Evolutionary conservation across 2,329 filamentous ascomycete species (phyloP), one percentile per base, ranked within the genome.

Genomic region (Colletotrichum truncatum): DNA sequence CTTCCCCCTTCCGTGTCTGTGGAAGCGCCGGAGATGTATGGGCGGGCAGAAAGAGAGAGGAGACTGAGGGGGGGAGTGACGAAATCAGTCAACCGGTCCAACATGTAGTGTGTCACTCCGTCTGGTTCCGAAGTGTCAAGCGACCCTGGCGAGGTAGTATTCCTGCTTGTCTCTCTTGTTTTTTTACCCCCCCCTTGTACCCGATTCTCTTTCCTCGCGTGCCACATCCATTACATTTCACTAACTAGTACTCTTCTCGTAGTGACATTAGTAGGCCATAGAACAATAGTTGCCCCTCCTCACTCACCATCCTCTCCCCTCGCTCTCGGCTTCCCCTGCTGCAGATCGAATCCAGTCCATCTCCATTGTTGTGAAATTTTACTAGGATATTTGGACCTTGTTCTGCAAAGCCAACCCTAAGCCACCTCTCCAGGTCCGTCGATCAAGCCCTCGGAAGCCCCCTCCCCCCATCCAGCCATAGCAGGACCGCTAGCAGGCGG

Each of bases 11-110:
- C 23, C 25, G 23, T 12, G 9, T 36, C 30, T 16, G 21, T 53
- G 52, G 52, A 55, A 43, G 38, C 36, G 32, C 34, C 52, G 52
- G 52, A 55, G 52, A 55, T 12, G 52, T 14, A 30, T 21, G 51
- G n/a, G n/a, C n/a, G n/a, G n/a, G n/a, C n/a, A n/a, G n/a, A n/a
- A n/a, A n/a, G 46, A 32, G 30, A 25, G 8, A 21, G 48, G 16
- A 32, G 6, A 26, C 28, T 34, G 8, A 21, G 21, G 51, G 14
- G 23, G 36, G 23, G 32, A 41, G 51, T 54, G 51, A 54, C 51
- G 51, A 41, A 54, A 54, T 32, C 51, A 54, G 23, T 36, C 36
- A 54, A 54, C 23, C 16, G 14, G 39, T 23, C 18, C 18, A n/a
- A n/a, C n/a, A n/a, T n/a, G n/a, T n/a, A 32, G 45, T 48, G 45